These are phyloP conservation scores for Clavariopsis aquatica DNA, from an alignment of 495 filamentous ascomycete genomes.

Conservation along the genomic window DNA sequence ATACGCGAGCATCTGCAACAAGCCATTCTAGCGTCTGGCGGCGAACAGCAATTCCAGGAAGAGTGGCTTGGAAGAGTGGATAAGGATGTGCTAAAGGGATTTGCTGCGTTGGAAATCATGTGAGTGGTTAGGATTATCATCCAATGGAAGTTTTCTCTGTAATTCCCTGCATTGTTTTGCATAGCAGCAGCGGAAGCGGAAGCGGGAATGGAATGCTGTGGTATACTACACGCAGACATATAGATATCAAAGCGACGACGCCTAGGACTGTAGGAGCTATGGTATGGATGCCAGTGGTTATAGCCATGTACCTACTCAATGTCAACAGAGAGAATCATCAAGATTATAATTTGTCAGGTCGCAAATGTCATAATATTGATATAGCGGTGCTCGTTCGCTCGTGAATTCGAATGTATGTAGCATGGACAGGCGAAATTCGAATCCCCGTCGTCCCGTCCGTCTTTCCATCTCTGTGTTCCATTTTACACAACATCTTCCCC, in stretches of 20 bases:
- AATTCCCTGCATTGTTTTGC: not conserved
- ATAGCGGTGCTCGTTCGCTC: too few relatives aligned
- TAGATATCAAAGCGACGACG: not conserved
- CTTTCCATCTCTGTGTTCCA: too few relatives aligned
- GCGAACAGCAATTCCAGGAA: slow-evolving; percentile 69
- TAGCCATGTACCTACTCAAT: not conserved
- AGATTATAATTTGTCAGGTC: not conserved
- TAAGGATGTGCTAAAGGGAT: slow-evolving; percentile 70
- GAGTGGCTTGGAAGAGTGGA: slow-evolving; percentile 90
- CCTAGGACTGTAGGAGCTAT: not conserved
- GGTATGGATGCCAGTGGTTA: not conserved
- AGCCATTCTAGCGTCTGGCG: slow-evolving; percentile 68
- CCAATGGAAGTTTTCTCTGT: not conserved
- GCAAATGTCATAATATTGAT: too few relatives aligned
- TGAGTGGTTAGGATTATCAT: not conserved
- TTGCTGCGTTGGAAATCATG: slow-evolving; percentile 50
- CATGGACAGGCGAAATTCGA: too few relatives aligned
- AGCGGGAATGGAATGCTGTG: not conserved
- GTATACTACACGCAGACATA: not conserved
- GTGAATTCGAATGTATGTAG: too few relatives aligned
- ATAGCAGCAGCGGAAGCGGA: not conserved
- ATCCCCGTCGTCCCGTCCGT: too few relatives aligned
- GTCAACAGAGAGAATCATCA: not conserved
- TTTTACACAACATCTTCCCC: too few relatives aligned
- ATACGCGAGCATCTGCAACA: slow-evolving; percentile 66